phyloP scores from a whole-genome alignment of 1,139 yeast genomes.

The Lodderomyces orthopsilosis region DNA sequence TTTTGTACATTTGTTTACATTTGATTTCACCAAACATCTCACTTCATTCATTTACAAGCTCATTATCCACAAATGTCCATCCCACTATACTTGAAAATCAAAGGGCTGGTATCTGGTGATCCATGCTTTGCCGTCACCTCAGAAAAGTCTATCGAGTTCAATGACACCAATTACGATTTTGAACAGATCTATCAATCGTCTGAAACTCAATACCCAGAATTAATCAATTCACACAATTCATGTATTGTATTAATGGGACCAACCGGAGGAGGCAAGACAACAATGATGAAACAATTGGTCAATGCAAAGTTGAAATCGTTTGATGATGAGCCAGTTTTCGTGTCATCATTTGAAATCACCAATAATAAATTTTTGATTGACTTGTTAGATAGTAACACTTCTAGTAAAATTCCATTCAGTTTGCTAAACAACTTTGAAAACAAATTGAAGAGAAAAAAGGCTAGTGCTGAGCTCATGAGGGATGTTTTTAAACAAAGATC shows the following conservation, averaged over 20 bases:
- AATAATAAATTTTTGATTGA: slow-evolving; percentile 23
- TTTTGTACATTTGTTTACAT: not conserved
- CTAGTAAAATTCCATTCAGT: slow-evolving; percentile 7
- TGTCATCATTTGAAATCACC: slow-evolving; percentile 32
- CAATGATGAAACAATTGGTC: slow-evolving; percentile 21
- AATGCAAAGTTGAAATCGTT: slow-evolving; percentile 12
- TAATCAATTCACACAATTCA: slow-evolving; percentile 14
- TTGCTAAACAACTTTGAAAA: slow-evolving; percentile 18
- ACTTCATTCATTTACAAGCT: not conserved
- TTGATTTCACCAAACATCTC: no score
- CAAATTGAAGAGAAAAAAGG: slow-evolving; percentile 15
- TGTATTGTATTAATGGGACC: slow-evolving; percentile 33
- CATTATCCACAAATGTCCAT: slow-evolving; percentile 13
- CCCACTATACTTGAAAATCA: slow-evolving; percentile 26
- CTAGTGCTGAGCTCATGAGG: slow-evolving; percentile 12
- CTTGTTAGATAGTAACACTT: slow-evolving; percentile 16
- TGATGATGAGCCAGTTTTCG: slow-evolving; percentile 11
- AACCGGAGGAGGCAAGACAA: slow-evolving; percentile 35
- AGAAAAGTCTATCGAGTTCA: slow-evolving; percentile 19
- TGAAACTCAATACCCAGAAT: slow-evolving; percentile 15
- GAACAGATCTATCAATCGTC: slow-evolving; percentile 16
- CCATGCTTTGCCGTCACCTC: slow-evolving; percentile 3
- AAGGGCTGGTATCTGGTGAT: slow-evolving; percentile 11
- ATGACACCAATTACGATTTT: slow-evolving; percentile 23
- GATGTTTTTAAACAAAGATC: slow-evolving; percentile 21